Evolutionary conservation across 1,284 basidiomycete genomes (phyloP).

Genomic region (Athelia psychrophila): DNA sequence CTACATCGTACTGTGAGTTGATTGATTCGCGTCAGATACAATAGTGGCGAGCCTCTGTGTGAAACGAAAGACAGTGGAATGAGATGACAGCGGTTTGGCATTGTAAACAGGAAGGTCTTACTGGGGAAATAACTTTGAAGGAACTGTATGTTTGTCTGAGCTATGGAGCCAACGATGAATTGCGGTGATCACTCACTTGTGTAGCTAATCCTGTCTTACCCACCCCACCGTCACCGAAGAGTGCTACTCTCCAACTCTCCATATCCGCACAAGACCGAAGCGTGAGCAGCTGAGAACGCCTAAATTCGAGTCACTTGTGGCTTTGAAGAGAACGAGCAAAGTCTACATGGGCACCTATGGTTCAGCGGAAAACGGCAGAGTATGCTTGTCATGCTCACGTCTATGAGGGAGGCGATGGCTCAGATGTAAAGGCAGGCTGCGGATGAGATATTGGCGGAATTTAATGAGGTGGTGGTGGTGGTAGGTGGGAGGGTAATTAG

Average conservation of each 20-base stretch:
- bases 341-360: not conserved
- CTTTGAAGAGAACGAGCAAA: not conserved
- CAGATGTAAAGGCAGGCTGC: too few relatives aligned
- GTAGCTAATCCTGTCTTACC: constrained; percentile 97
- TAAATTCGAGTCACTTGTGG: not conserved
- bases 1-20: constrained; percentile 33
- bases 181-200: constrained; percentile 57
- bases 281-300: not conserved
- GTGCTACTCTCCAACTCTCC: constrained; percentile 92
- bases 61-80: constrained; percentile 9
- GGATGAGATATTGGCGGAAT: too few relatives aligned
- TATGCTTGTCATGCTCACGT: not conserved
- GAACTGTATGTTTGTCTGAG: constrained; percentile 53
- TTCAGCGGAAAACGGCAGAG: not conserved
- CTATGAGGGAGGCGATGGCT: too few relatives aligned
- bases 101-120: constrained; percentile 30
- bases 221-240: constrained; percentile 96
- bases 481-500: too few relatives aligned
- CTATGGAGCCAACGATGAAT: constrained; percentile 3
- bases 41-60: constrained; percentile 46
- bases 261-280: constrained; percentile 41
- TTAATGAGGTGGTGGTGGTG: too few relatives aligned
- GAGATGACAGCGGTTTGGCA: constrained; percentile 16
- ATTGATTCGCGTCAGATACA: constrained; percentile 1
- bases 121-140: constrained; percentile 92